Conservation (phyloP, 805 yeast genomes). For the Kodamaea leandrae region DNA sequence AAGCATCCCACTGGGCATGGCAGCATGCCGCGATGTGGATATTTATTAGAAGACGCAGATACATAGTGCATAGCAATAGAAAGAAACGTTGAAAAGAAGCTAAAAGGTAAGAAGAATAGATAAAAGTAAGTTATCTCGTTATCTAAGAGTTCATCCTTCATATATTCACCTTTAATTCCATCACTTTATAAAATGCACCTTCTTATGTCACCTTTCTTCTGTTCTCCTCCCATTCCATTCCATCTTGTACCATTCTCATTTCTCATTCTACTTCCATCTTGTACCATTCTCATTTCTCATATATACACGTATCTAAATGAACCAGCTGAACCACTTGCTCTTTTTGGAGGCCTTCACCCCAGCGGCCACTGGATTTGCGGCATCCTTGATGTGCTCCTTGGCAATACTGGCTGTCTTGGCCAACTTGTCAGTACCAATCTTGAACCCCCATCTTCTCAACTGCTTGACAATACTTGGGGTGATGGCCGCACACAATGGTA, state of each 20-base stretch:
- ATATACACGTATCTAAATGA: slow-evolving; percentile 37
- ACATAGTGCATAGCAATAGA: too few relatives aligned
- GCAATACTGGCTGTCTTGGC: slow-evolving; percentile 38
- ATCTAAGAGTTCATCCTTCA: too few relatives aligned
- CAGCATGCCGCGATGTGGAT: too few relatives aligned
- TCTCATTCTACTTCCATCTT: neutral
- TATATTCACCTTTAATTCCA: too few relatives aligned
- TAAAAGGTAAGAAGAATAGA: too few relatives aligned
- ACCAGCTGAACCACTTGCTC: slow-evolving; percentile 60
- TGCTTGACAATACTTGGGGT: slow-evolving; percentile 74
- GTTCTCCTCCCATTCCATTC: too few relatives aligned
- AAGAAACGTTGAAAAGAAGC: too few relatives aligned
- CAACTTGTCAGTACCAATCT: slow-evolving; percentile 55
- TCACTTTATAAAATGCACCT: too few relatives aligned
- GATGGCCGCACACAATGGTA: slow-evolving; percentile 89
- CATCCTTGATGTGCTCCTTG: slow-evolving; percentile 34
- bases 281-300: neutral
- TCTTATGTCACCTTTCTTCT: too few relatives aligned
- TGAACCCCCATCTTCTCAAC: slow-evolving; percentile 76
- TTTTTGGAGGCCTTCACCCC: slow-evolving; percentile 51
- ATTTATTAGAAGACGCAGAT: too few relatives aligned
- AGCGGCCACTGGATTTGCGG: slow-evolving; percentile 43
- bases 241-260: neutral
- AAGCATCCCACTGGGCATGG: too few relatives aligned
- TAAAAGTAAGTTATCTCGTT: too few relatives aligned